A percentile compares a stretch with the other conserved stretches of the same genome.
phyloP scores from a whole-genome alignment of 2,329 filamentous ascomycete species.

The Fusarium denticulatum region DNA sequence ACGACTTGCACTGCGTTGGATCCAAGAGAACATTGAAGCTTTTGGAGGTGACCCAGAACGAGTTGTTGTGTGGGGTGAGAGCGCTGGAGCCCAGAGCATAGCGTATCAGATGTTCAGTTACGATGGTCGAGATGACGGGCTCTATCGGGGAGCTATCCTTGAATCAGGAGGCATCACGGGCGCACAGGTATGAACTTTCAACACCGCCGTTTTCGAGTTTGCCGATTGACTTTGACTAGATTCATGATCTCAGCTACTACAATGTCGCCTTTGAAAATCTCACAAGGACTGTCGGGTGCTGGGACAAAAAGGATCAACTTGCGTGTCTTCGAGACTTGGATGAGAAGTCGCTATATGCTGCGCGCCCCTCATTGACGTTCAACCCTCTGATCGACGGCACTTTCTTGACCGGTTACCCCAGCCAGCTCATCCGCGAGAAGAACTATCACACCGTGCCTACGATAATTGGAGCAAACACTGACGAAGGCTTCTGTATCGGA shows the following conservation, averaged over 20 bases:
- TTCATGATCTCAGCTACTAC: constrained; percentile 43
- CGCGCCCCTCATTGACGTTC: constrained; percentile 51
- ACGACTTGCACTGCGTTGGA: constrained; percentile 59
- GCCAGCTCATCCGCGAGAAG: constrained; percentile 53
- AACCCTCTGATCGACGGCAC: constrained; percentile 58
- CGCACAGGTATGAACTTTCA: constrained; percentile 18
- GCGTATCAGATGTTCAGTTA: constrained; percentile 64
- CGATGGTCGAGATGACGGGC: constrained; percentile 62
- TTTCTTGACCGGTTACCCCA: constrained; percentile 59
- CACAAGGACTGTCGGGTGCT: constrained; percentile 45
- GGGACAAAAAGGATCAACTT: constrained; percentile 47
- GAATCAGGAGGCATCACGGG: constrained; percentile 57
- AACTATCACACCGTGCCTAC: constrained; percentile 57
- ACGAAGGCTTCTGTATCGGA: constrained; percentile 58
- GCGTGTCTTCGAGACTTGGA: constrained; percentile 50
- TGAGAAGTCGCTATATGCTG: constrained; percentile 47
- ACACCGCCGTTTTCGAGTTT: not conserved
- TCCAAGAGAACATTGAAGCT: constrained; percentile 62
- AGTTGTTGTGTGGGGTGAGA: constrained; percentile 61
- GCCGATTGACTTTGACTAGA: not conserved
- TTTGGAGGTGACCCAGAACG: constrained; percentile 60
- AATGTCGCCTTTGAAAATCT: constrained; percentile 43
- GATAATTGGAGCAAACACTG: constrained; percentile 59
- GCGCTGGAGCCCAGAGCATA: constrained; percentile 53
- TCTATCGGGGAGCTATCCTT: constrained; percentile 65